phyloP scores from a whole-genome alignment of 2,329 filamentous ascomycete genomes.

The Elsinoe necatrix region DNA sequence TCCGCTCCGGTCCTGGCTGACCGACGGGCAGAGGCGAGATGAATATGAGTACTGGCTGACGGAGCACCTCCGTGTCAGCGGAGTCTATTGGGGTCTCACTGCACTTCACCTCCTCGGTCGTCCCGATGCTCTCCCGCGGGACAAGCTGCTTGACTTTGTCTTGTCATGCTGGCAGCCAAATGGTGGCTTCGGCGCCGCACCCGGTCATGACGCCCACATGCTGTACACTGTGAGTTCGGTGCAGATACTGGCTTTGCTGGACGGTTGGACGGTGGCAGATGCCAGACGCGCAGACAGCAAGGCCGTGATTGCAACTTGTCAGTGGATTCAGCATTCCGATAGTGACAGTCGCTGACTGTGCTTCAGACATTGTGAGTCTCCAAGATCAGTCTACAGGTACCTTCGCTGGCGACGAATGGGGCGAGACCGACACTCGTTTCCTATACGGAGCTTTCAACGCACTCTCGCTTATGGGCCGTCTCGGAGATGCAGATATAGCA shows the following conservation, averaged over 20 bases:
- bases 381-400: constrained; percentile 76
- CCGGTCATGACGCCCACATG: constrained; percentile 91
- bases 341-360: neutral
- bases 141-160: constrained; percentile 83
- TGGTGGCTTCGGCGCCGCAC: constrained; percentile 89
- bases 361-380: constrained; percentile 64
- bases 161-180: constrained; percentile 82
- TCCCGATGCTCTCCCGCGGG: constrained; percentile 71
- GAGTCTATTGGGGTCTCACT: constrained; percentile 92
- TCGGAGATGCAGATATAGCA: constrained; percentile 66
- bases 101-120: constrained; percentile 76
- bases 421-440: constrained; percentile 90
- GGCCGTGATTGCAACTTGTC: constrained; percentile 69
- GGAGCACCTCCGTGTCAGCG: constrained; percentile 89
- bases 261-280: constrained; percentile 79
- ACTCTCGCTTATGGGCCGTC: constrained; percentile 69
- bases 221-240: constrained; percentile 92
- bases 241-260: constrained; percentile 79
- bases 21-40: constrained; percentile 60
- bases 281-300: constrained; percentile 57
- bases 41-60: constrained; percentile 97
- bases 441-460: constrained; percentile 85
- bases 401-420: constrained; percentile 93
- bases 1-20: constrained; percentile 16
- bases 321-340: constrained; percentile 26